A percentile compares a stretch with the other conserved stretches of the same genome.
Conservation (phyloP, 441 rosid genomes). For the Raphanus hybrid region DNA sequence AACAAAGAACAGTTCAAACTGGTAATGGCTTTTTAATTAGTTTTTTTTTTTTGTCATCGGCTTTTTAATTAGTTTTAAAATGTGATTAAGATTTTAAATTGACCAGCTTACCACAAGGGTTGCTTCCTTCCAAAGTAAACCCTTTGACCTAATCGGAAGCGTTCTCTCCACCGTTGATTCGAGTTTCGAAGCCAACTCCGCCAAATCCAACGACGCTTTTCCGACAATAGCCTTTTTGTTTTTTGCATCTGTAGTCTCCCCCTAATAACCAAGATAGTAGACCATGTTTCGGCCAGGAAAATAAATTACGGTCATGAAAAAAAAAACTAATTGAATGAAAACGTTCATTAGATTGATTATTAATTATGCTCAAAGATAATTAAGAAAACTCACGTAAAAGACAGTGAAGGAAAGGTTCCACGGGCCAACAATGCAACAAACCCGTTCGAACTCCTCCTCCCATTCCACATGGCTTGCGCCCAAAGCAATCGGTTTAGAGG, state of each 20-base stretch:
- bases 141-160: constrained; percentile 38
- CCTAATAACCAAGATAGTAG: constrained; percentile 21
- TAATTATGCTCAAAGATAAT: constrained; percentile 1
- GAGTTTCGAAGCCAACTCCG: constrained; percentile 34
- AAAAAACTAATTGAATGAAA: not conserved
- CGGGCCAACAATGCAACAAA: constrained; percentile 42
- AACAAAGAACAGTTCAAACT: constrained; percentile 14
- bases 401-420: constrained; percentile 41
- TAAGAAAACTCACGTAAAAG: constrained; percentile 37
- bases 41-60: no score
- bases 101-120: constrained; percentile 37
- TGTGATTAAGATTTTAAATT: constrained; percentile 1
- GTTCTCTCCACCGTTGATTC: constrained; percentile 39
- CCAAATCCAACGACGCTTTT: constrained; percentile 37
- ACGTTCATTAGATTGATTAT: not conserved
- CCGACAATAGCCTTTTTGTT: constrained; percentile 30
- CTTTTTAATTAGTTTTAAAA: not conserved
- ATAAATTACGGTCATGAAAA: not conserved
- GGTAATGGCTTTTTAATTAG: not conserved
- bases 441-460: constrained; percentile 37
- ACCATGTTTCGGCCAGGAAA: not conserved
- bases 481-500: constrained; percentile 17
- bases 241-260: constrained; percentile 26
- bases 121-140: constrained; percentile 37
- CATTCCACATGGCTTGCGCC: constrained; percentile 36